Evolutionary conservation across 176 grass and related monocot species (phyloP), one percentile per base, ranked within the genome.

Genomic region (Cenchrus americanus): DNA sequence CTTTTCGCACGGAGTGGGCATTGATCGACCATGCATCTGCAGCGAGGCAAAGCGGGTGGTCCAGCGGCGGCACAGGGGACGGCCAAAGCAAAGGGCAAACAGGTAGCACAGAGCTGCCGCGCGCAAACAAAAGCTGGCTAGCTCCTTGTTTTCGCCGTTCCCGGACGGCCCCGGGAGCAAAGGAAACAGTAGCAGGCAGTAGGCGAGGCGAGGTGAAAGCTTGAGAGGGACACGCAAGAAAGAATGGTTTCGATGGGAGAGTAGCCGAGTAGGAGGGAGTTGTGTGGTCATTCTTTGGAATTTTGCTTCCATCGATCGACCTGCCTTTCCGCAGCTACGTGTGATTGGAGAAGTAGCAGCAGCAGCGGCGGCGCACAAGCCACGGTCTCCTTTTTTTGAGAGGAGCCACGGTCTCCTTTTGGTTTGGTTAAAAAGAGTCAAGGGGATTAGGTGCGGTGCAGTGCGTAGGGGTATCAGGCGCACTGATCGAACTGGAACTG

Each of bases 131-230:
- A 55, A 8, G 68, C 68, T 48, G n/a, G n/a, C 12, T 69, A 11
- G 54, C 27, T 63, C 66, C 66, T 58, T 77, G 43, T 63, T 73
- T 50, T 73, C 27, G n/a, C 76, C 84, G 64, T 72, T 72, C n/a
- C 44, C 15, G 54, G 66, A 14, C 76, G 15, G 65, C 30, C 68
- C 10, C 15, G 12, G 24, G 64, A 49, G 70, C 61, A 48, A 23
- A 3, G 17, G 22, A 7, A 30, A n/a, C 48, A 37, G 19, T 10
- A 73, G 61, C 6, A 41, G 30, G 34, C 34, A 37, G 34, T 37
- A 37, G 3, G 34, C 54, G 76, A 37, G 3, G 34, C 54, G 76
- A 80, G 27, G 55, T 86, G 84, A 66, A 55, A 80, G 77, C 37
- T 10, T 59, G 71, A 82, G 75, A 59, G 71, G 26, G 62, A 61